Evolutionary conservation across 2,329 filamentous ascomycete genomes (phyloP).

Genomic region (Aspergillus sp.): DNA sequence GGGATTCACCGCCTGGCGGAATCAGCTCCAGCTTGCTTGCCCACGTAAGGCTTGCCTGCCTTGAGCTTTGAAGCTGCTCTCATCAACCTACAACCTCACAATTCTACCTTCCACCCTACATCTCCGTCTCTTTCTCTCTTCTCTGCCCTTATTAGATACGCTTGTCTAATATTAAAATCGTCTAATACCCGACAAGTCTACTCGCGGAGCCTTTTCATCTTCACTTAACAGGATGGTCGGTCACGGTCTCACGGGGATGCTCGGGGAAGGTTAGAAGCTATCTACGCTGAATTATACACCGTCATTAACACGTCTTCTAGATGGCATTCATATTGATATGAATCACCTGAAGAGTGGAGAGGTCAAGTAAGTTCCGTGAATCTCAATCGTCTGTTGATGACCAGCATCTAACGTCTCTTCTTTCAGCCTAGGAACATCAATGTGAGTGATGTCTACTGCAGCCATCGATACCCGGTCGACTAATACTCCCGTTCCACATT

Average conservation of each 20-base stretch:
- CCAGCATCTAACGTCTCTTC: constrained; percentile 31
- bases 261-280: constrained; percentile 43
- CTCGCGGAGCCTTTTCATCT: not conserved
- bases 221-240: constrained; percentile 36
- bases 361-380: constrained; percentile 74
- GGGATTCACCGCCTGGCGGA: constrained; percentile 21
- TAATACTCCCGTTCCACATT: not conserved
- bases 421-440: constrained; percentile 87
- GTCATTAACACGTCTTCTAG: constrained; percentile 49
- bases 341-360: constrained; percentile 97
- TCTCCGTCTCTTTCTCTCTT: not conserved
- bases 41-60: constrained; percentile 33
- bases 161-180: not conserved
- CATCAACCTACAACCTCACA: constrained; percentile 20
- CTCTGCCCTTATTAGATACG: not conserved
- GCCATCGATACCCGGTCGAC: not conserved
- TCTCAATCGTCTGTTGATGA: not conserved
- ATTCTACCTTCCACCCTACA: constrained; percentile 4
- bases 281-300: constrained; percentile 1
- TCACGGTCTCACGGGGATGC: constrained; percentile 42
- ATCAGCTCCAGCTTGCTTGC: constrained; percentile 19
- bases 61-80: constrained; percentile 23
- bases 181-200: not conserved
- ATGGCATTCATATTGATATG: constrained; percentile 99
- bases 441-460: constrained; percentile 59